Conservation (phyloP, 2,329 filamentous ascomycete species). For the Colletotrichum sp. region DNA sequence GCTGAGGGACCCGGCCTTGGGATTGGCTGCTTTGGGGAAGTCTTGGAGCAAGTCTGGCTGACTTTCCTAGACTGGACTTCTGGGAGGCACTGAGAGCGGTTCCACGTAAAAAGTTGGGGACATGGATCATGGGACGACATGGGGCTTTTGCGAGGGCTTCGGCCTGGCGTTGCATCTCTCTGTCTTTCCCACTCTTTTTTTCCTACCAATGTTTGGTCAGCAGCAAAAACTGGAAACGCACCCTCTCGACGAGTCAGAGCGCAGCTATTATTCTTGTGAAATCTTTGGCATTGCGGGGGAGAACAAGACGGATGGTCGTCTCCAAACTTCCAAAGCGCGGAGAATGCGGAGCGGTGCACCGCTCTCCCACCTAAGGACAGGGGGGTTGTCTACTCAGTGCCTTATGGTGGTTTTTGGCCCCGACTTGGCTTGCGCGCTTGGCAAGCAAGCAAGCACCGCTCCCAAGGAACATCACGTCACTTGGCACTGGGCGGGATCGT, state of each 20-base stretch:
- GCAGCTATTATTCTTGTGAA: not conserved
- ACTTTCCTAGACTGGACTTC: not conserved
- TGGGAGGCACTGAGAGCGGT: not conserved
- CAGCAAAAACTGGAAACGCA: not conserved
- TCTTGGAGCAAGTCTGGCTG: not conserved
- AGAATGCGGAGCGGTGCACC: conserved; percentile 7
- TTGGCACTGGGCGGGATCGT: not conserved
- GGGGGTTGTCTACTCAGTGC: not conserved
- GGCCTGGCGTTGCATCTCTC: not conserved
- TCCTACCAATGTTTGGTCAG: not conserved
- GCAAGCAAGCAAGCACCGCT: not conserved
- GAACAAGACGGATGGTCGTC: not conserved
- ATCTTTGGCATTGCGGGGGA: not conserved
- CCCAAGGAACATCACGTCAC: not conserved
- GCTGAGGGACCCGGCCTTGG: not conserved
- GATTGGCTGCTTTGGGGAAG: not conserved
- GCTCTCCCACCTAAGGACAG: not conserved
- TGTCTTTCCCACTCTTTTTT: not conserved
- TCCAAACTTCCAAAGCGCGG: conserved; percentile 12
- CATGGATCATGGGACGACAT: not conserved
- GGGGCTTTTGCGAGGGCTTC: not conserved
- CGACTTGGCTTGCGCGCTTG: conserved; percentile 14
- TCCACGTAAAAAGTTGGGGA: not conserved
- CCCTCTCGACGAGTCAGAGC: conserved; percentile 9
- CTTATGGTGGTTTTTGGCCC: not conserved